A percentile compares a stretch with the other conserved stretches of the same genome.
Conservation (phyloP, 371 early-diverging fungal genomes). For the Mortierella sp. region DNA sequence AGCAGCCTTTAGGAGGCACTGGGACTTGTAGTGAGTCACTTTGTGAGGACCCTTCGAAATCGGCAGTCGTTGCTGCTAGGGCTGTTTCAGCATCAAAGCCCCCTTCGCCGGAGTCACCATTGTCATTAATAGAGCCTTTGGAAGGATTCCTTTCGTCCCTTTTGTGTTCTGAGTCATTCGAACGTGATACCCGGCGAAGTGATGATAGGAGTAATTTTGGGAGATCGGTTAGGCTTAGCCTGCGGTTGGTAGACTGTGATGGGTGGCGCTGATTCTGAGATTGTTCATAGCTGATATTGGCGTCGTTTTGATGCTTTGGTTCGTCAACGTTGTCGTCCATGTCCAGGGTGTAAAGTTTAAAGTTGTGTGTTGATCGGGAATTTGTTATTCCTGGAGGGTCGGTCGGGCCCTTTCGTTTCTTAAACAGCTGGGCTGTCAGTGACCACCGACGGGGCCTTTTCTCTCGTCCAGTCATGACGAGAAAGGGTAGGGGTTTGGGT, state of each 20-base stretch:
- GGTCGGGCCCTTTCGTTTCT: constrained; percentile 19
- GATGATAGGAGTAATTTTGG: constrained; percentile 40
- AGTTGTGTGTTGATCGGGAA: background rate
- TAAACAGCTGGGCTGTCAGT: constrained; percentile 30
- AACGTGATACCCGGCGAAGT: constrained; percentile 23
- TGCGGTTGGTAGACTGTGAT: constrained; percentile 6
- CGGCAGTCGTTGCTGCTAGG: too few species aligned
- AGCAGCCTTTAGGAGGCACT: too few species aligned
- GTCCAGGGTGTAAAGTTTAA: too few species aligned
- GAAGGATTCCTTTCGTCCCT: background rate
- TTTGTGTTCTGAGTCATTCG: background rate
- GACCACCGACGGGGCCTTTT: constrained; percentile 31
- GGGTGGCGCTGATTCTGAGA: background rate
- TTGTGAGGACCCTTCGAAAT: too few species aligned
- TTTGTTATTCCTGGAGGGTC: constrained; percentile 15
- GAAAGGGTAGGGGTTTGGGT: too few species aligned
- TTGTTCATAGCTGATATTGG: background rate
- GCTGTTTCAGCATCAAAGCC: too few species aligned
- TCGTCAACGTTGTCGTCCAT: too few species aligned
- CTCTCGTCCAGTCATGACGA: too few species aligned
- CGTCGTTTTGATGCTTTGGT: too few species aligned
- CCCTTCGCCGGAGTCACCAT: background rate
- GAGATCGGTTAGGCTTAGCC: constrained; percentile 31
- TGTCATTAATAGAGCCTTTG: background rate
- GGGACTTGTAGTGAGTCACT: too few species aligned